Percentiles rank a stretch among this genome's conserved stretches.
Conservation (phyloP, 1,284 basidiomycete genomes). For the Cryptococcus hybrid region DNA sequence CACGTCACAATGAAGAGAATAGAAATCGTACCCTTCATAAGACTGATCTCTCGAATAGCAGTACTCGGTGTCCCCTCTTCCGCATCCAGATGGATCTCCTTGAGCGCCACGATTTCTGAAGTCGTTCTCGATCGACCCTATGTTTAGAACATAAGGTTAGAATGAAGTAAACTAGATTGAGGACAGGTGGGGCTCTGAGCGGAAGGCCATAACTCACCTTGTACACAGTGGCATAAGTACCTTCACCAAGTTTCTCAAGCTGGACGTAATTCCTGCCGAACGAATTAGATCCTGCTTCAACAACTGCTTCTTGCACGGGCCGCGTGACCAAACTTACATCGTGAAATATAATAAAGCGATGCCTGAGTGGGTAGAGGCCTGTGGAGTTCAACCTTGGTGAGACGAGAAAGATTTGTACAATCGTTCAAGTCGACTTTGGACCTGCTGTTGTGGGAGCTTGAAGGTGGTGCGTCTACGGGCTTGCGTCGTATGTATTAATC, state of each 20-base stretch:
- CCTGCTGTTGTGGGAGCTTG: too few species aligned
- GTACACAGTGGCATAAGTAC: slow-evolving; percentile 72
- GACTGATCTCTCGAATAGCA: slow-evolving; percentile 94
- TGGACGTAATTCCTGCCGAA: slow-evolving; percentile 54
- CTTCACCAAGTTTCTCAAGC: slow-evolving; percentile 77
- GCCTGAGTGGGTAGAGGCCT: not conserved
- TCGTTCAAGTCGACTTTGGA: too few species aligned
- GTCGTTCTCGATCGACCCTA: slow-evolving; percentile 69
- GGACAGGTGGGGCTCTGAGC: not conserved
- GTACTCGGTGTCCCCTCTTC: slow-evolving; percentile 98
- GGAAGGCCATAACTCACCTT: slow-evolving; percentile 58
- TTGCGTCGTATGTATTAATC: too few species aligned
- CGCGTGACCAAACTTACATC: not conserved
- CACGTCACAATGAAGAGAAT: not conserved
- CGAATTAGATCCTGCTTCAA: not conserved
- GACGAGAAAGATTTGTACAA: too few species aligned
- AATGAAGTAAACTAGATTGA: not conserved
- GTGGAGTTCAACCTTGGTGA: too few species aligned
- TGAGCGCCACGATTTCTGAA: slow-evolving; percentile 77
- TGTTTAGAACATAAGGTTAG: slow-evolving; percentile 31
- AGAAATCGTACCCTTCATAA: slow-evolving; percentile 66
- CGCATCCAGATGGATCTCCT: slow-evolving; percentile 97
- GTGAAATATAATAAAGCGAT: not conserved
- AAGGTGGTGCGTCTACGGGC: too few species aligned
- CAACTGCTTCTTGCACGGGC: not conserved